Evolutionary conservation across 202 grass and related monocot genomes (phyloP).

Genomic region (Brachypodium distachyon): DNA sequence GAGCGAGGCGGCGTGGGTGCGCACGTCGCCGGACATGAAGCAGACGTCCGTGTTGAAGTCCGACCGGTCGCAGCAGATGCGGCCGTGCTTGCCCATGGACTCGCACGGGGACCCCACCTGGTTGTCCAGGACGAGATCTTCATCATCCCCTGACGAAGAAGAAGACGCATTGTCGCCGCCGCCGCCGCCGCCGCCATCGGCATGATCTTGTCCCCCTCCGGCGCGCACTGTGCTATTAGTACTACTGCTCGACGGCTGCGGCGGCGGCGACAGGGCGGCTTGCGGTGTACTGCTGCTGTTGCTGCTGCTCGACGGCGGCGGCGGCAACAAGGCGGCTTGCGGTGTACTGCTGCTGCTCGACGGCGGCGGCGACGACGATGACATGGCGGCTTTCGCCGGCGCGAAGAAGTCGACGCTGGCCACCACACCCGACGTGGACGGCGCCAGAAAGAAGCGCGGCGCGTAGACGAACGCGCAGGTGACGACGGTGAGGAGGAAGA

Average conservation of each 20-base stretch:
- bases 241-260: neutral
- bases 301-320: neutral
- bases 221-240: neutral
- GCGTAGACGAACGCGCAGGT: slow-evolving; percentile 36
- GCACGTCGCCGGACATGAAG: slow-evolving; percentile 71
- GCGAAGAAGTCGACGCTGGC: neutral
- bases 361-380: neutral
- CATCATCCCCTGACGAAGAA: no score
- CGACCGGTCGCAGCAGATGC: slow-evolving; percentile 59
- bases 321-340: no score
- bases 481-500: slow-evolving; percentile 33
- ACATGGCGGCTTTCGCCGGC: no score
- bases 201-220: no score
- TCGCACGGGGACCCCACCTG: slow-evolving; percentile 33
- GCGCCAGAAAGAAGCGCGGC: slow-evolving; percentile 1
- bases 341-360: neutral
- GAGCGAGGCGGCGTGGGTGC: slow-evolving; percentile 39
- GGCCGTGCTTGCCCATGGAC: neutral
- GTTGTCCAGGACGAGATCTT: slow-evolving; percentile 18
- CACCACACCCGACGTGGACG: neutral
- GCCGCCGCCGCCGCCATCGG: no score
- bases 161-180: neutral
- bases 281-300: neutral
- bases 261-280: no score
- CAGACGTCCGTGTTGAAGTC: slow-evolving; percentile 55